phyloP scores from a whole-genome alignment of 1,284 basidiomycete genomes.

The Malassezia psittaci region DNA sequence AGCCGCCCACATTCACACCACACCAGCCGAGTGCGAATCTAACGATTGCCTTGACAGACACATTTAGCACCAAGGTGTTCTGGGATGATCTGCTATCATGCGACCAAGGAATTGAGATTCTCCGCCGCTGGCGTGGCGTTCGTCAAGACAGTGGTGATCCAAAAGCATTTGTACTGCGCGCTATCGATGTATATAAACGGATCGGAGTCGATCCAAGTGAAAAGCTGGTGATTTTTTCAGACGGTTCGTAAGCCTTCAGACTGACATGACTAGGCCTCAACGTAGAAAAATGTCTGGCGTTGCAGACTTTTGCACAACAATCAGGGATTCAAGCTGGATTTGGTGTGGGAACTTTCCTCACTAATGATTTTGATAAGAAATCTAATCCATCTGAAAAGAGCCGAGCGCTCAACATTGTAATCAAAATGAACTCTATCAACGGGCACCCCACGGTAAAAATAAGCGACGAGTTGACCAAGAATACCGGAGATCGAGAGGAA shows the following conservation, averaged over 20 bases:
- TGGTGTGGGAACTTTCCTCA: constrained; percentile 35
- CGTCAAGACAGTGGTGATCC: constrained; percentile 43
- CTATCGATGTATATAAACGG: constrained; percentile 24
- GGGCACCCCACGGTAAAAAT: constrained; percentile 41
- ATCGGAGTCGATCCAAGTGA: constrained; percentile 33
- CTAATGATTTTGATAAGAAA: constrained; percentile 29
- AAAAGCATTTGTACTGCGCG: constrained; percentile 29
- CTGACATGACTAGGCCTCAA: constrained; percentile 18
- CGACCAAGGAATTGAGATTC: constrained; percentile 30
- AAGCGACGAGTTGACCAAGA: constrained; percentile 45
- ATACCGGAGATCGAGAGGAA: constrained; percentile 38
- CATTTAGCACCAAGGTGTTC: constrained; percentile 41
- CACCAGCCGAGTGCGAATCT: constrained; percentile 34
- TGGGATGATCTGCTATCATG: constrained; percentile 35
- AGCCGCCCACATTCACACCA: constrained; percentile 36
- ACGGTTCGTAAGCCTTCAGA: constrained; percentile 16
- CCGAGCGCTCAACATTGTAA: constrained; percentile 42
- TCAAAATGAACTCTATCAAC: constrained; percentile 39
- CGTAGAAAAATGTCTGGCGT: constrained; percentile 30
- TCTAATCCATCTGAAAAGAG: constrained; percentile 15
- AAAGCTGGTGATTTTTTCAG: constrained; percentile 43
- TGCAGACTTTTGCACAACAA: constrained; percentile 24
- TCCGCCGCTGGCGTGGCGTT: constrained; percentile 36
- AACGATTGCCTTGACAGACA: constrained; percentile 46
- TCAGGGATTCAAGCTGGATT: constrained; percentile 41